A percentile compares a stretch with the other conserved stretches of the same genome.
Conservation (phyloP, 2,329 filamentous ascomycete species). For the Colletotrichum kahawae region DNA sequence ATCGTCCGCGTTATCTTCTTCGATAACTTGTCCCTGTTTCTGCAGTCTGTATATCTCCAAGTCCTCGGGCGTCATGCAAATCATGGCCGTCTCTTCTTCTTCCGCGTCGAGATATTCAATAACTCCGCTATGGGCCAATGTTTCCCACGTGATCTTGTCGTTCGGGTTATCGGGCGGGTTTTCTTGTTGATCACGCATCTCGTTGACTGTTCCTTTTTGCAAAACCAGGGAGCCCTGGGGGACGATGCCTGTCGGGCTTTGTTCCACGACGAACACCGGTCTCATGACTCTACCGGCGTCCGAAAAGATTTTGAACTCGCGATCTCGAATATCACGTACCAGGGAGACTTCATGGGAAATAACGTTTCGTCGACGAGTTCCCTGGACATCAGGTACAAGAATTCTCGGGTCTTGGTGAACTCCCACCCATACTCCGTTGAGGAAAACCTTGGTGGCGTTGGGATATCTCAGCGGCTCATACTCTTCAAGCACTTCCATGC, state of each 20-base stretch:
- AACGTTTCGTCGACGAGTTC: conserved; percentile 79
- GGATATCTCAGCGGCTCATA: conserved; percentile 87
- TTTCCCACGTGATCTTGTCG: conserved; percentile 84
- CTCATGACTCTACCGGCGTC: conserved; percentile 95
- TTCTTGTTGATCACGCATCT: conserved; percentile 75
- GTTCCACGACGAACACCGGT: conserved; percentile 92
- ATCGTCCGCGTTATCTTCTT: conserved; percentile 68
- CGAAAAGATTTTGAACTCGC: conserved; percentile 98
- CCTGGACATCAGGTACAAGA: conserved; percentile 79
- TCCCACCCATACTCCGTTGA: conserved; percentile 98
- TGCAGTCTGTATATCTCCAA: conserved; percentile 77
- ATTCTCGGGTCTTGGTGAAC: conserved; percentile 89
- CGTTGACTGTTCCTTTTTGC: conserved; percentile 80
- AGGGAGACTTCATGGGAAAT: conserved; percentile 93
- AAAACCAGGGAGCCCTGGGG: conserved; percentile 79
- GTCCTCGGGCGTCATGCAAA: conserved; percentile 98
- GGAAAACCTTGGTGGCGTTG: conserved; percentile 95
- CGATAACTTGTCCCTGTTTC: conserved; percentile 67
- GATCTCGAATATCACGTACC: conserved; percentile 93
- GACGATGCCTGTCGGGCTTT: conserved; percentile 66
- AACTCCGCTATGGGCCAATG: conserved; percentile 81
- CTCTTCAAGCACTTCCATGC: conserved; percentile 96
- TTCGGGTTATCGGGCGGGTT: conserved; percentile 64
- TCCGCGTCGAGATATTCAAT: conserved; percentile 98
- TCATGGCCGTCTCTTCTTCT: conserved; percentile 98